phyloP scores from a whole-genome alignment of 768 basidiomycete genomes.

The Coprinopsis strossmayeri region DNA sequence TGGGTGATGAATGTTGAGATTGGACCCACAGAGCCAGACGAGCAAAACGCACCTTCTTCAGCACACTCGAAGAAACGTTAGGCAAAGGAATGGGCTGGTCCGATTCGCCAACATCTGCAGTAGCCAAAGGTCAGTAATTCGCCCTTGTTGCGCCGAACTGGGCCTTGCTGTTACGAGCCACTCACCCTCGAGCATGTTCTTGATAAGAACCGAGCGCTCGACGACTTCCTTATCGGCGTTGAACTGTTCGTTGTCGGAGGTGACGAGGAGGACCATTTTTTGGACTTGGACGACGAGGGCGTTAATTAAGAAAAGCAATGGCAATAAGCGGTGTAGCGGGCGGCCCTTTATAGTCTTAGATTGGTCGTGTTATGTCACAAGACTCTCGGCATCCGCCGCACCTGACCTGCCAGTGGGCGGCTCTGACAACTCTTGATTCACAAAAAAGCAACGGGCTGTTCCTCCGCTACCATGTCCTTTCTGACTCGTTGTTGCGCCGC shows the following conservation, averaged over 20 bases:
- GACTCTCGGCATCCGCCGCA: slow-evolving; percentile 23
- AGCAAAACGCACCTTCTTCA: slow-evolving; percentile 71
- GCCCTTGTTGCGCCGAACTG: not conserved
- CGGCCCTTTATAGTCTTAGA: slow-evolving; percentile 12
- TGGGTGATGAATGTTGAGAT: slow-evolving; percentile 22
- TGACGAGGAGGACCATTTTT: slow-evolving; percentile 80
- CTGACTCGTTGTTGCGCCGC: slow-evolving; percentile 36
- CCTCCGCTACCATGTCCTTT: slow-evolving; percentile 36
- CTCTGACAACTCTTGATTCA: slow-evolving; percentile 18
- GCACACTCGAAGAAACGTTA: slow-evolving; percentile 86
- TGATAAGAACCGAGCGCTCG: slow-evolving; percentile 93
- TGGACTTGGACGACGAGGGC: slow-evolving; percentile 13
- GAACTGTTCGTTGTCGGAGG: slow-evolving; percentile 95
- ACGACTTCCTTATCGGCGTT: slow-evolving; percentile 90
- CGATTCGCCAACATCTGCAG: slow-evolving; percentile 84
- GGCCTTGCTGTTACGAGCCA: slow-evolving; percentile 23
- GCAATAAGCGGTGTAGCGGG: slow-evolving; percentile 6
- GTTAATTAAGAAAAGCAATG: slow-evolving; percentile 16
- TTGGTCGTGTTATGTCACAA: slow-evolving; percentile 24
- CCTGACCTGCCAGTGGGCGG: slow-evolving; percentile 11
- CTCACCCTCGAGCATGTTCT: slow-evolving; percentile 97
- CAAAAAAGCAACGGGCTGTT: not conserved
- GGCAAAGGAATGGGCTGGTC: slow-evolving; percentile 93
- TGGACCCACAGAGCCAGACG: not conserved
- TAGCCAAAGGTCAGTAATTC: not conserved